These are phyloP conservation scores for Rubia yunnanensis DNA, from an alignment of 257 asterid species.

Conservation along the genomic window DNA sequence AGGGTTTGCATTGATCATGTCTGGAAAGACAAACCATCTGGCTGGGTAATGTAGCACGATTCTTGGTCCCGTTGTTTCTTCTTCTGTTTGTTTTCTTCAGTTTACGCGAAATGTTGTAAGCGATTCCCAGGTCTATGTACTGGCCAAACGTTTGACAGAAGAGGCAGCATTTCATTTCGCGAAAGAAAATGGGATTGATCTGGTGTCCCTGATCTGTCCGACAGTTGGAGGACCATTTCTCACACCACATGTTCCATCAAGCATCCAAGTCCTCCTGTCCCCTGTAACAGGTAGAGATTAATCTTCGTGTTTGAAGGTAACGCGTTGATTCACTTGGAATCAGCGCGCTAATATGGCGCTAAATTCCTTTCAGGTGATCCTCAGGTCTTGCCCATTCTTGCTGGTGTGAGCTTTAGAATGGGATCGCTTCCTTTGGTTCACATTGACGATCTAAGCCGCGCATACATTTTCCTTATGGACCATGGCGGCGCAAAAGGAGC, in stretches of 20 bases:
- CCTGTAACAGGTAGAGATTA: conserved; percentile 54
- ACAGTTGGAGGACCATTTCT: conserved; percentile 82
- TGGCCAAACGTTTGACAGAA: conserved; percentile 62
- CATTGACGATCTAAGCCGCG: conserved; percentile 61
- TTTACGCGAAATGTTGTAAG: not conserved
- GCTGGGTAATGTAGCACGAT: conserved; percentile 48
- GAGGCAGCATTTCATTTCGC: conserved; percentile 66
- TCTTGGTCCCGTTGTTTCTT: not conserved
- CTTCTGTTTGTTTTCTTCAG: not conserved
- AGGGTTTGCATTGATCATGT: conserved; percentile 35
- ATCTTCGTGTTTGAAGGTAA: not conserved
- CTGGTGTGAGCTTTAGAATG: conserved; percentile 67
- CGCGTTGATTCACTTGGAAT: not conserved
- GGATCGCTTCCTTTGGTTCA: conserved; percentile 79
- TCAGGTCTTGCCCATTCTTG: conserved; percentile 36
- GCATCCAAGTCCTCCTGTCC: conserved; percentile 65
- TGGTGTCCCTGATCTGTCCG: conserved; percentile 60
- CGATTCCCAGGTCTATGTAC: conserved; percentile 47
- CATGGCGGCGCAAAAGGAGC: conserved; percentile 46
- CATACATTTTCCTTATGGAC: conserved; percentile 76
- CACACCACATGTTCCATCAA: conserved; percentile 59
- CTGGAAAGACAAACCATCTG: conserved; percentile 58
- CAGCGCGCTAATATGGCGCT: not conserved
- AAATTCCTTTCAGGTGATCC: conserved; percentile 37
- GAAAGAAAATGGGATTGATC: conserved; percentile 49